A percentile compares a stretch with the other conserved stretches of the same genome.
phyloP scores from a whole-genome alignment of 2,329 filamentous ascomycete genomes.

The Neocucurbitaria cava region DNA sequence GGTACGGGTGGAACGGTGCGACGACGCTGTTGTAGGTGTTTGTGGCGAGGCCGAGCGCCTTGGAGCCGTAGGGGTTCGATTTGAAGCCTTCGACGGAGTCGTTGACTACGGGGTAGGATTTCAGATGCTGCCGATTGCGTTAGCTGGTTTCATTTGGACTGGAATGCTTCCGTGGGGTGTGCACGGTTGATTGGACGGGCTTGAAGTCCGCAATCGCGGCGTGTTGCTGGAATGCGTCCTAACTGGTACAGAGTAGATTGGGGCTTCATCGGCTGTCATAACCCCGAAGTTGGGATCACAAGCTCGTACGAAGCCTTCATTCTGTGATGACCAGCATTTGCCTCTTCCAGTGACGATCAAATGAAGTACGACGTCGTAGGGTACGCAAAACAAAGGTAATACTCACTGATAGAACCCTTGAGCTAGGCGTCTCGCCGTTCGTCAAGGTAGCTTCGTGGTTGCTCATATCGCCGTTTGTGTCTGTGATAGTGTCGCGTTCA shows the following conservation, averaged over 20 bases:
- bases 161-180: conserved; percentile 4
- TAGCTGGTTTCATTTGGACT: conserved; percentile 11
- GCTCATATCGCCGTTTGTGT: conserved; percentile 42
- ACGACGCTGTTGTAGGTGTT: conserved; percentile 78
- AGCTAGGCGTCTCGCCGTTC: conserved; percentile 50
- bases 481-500: conserved; percentile 22
- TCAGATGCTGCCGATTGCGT: conserved; percentile 69
- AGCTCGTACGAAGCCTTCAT: background rate
- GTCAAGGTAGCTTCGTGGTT: conserved; percentile 39
- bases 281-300: conserved; percentile 3
- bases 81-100: conserved; percentile 82
- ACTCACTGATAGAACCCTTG: conserved; percentile 50
- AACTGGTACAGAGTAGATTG: conserved; percentile 17
- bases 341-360: background rate
- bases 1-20: conserved; percentile 78
- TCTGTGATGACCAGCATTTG: background rate
- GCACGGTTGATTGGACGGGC: conserved; percentile 15
- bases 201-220: conserved; percentile 7
- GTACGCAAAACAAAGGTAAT: background rate
- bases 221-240: conserved; percentile 6
- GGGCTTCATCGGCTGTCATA: conserved; percentile 1
- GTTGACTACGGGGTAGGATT: conserved; percentile 81
- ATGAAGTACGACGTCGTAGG: background rate
- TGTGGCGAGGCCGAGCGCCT: conserved; percentile 77
- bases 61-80: conserved; percentile 81